Base-by-base conservation (phyloP, 1,284 basidiomycete species). In the Puccinia hordei region DNA sequence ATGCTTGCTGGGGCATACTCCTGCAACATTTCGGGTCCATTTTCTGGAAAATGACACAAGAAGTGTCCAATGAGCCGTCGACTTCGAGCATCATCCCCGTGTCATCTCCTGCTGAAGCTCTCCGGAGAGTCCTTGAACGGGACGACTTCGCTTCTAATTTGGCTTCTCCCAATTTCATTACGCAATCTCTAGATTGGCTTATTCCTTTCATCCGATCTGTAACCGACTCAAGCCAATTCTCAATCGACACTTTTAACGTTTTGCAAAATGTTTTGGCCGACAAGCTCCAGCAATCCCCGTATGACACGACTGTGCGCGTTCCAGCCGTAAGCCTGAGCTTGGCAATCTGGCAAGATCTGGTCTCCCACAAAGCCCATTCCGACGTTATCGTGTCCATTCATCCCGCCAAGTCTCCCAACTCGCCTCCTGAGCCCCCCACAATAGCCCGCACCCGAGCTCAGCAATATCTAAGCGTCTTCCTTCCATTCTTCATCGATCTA, bases 171-270 rank as follows among this genome's bases (percentile, higher is more conserved):
- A 51, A 65, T 44, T 65, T 72, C 41, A 27, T 38, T 30, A 61
- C 53, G 2, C 46, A 63, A 53, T 74, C 71, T 68, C 51, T 66
- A 30, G 35, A 61, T 9, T 80, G 79, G 79, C 24, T 80, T 24
- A 17, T 80, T 24, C 72, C 79, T 73, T 73, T 80, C 17, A 49
- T 80, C 15, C 61, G 41, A 24, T 80, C 79, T 30, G 72, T 73
- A 19, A 41, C 55, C 41, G n/a, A 55, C 49, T 51, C 63, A 24
- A 65, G 57, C 44, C 30, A 80, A 61, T 38, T 57, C 38, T 74
- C 49, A 53, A 73, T 65, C 2, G 63, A 22, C 1, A 66, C 65
- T 49, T 74, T 80, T 33, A 33, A 72, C 19, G 35, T 72, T 49
- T 41, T 80, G 27, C 68, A 80, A 15, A 51, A 68, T 19, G 57